A percentile compares a stretch with the other conserved stretches of the same genome.
phyloP scores from a whole-genome alignment of 441 rosid genomes.

The Mallotus japonicus region DNA sequence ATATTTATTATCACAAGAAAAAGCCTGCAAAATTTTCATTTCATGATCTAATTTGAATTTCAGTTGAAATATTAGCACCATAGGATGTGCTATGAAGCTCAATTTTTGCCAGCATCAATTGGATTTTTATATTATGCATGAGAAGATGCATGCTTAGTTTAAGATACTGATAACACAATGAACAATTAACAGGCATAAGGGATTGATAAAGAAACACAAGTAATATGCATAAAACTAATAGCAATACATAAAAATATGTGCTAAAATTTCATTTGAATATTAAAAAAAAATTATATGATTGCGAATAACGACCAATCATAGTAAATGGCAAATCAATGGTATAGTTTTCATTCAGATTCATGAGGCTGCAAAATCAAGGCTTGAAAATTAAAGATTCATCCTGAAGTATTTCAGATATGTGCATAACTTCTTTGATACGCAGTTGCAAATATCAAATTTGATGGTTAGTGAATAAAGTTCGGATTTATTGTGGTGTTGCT shows the following conservation, averaged over 20 bases:
- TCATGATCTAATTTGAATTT: background rate
- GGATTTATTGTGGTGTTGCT: background rate
- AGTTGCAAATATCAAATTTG: background rate
- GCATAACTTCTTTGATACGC: background rate
- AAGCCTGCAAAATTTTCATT: background rate
- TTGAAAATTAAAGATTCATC: background rate
- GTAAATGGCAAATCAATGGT: background rate
- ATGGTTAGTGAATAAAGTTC: background rate
- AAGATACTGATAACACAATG: background rate
- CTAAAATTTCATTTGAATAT: background rate
- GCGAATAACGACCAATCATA: background rate
- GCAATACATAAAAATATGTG: background rate
- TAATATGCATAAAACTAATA: background rate
- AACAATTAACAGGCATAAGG: background rate
- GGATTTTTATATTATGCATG: background rate
- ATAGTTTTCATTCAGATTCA: background rate
- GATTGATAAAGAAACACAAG: background rate
- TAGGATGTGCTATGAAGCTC: background rate
- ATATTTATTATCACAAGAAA: constrained; percentile 8
- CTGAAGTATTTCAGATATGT: background rate
- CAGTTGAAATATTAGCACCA: background rate
- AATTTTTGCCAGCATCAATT: background rate
- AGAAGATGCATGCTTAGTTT: background rate
- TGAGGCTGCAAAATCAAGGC: background rate
- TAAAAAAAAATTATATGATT: background rate